Percentiles rank a stretch among this genome's conserved stretches.
Conservation (phyloP, 2,329 filamentous ascomycete genomes). For the Aureobasidium sp. region DNA sequence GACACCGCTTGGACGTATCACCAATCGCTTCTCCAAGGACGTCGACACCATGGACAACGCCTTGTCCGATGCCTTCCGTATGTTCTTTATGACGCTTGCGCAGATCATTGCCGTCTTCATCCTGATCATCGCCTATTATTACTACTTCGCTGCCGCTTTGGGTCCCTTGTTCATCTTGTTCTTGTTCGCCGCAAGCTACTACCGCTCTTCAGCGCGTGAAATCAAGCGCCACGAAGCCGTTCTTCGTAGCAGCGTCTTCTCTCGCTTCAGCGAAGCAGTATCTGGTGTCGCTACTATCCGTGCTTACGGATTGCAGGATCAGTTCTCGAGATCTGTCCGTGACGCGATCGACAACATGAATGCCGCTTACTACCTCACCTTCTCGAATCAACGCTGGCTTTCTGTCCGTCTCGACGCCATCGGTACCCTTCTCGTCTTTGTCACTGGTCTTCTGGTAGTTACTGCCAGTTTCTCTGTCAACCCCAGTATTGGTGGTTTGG, state of each 20-base stretch:
- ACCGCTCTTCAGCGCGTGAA: slow-evolving; percentile 82
- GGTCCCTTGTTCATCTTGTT: slow-evolving; percentile 67
- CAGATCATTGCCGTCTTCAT: slow-evolving; percentile 78
- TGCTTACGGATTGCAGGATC: slow-evolving; percentile 72
- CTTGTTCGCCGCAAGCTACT: slow-evolving; percentile 75
- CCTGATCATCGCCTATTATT: slow-evolving; percentile 89
- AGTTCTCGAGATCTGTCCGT: slow-evolving; percentile 63
- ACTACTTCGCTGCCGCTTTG: slow-evolving; percentile 70
- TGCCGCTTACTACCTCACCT: slow-evolving; percentile 87
- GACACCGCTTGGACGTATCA: slow-evolving; percentile 87
- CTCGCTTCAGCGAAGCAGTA: slow-evolving; percentile 83
- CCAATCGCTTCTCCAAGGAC: slow-evolving; percentile 91
- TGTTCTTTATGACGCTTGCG: slow-evolving; percentile 79
- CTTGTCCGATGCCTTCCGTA: slow-evolving; percentile 78
- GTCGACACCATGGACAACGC: slow-evolving; percentile 96
- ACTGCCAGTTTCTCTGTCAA: slow-evolving; percentile 79
- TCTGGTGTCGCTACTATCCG: slow-evolving; percentile 76
- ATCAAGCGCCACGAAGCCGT: slow-evolving; percentile 91
- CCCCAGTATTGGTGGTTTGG: slow-evolving; percentile 77
- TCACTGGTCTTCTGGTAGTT: slow-evolving; percentile 80
- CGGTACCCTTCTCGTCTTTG: slow-evolving; percentile 76
- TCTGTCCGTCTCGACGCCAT: slow-evolving; percentile 77
- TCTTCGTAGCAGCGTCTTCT: slow-evolving; percentile 77
- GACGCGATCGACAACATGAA: slow-evolving; percentile 83
- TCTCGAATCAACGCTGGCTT: slow-evolving; percentile 91